These are phyloP conservation scores for Trypanosoma theileri DNA, from an alignment of 208 protist species.

Conservation along the genomic window DNA sequence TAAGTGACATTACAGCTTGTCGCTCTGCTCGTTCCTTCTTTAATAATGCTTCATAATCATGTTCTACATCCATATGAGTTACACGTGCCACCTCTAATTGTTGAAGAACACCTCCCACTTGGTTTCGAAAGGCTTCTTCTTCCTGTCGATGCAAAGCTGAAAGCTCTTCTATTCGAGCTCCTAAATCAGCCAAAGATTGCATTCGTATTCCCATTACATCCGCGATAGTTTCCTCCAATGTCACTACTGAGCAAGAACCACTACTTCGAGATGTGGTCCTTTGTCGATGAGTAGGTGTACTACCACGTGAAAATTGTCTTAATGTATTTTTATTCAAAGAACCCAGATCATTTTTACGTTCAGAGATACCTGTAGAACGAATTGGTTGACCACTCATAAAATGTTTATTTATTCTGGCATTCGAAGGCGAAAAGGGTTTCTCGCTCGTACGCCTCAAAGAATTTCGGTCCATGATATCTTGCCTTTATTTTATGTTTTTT, in stretches of 20 bases:
- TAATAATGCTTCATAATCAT: conserved; percentile 24
- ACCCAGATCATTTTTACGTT: conserved; percentile 9
- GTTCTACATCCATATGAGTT: conserved; percentile 19
- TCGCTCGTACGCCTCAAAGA: neutral
- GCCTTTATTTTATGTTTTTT: neutral
- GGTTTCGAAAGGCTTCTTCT: conserved; percentile 26
- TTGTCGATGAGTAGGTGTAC: neutral
- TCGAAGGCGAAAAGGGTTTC: neutral
- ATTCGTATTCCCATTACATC: conserved; percentile 30
- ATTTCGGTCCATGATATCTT: conserved; percentile 1
- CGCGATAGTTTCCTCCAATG: conserved; percentile 27
- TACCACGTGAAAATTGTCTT: neutral
- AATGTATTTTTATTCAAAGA: conserved; percentile 3
- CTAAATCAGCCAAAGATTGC: conserved; percentile 25
- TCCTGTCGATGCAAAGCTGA: conserved; percentile 28
- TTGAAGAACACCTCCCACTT: conserved; percentile 26
- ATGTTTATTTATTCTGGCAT: neutral
- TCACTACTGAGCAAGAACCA: conserved; percentile 24
- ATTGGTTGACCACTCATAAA: neutral
- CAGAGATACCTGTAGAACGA: neutral
- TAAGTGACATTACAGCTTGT: conserved; percentile 16
- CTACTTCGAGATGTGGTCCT: conserved; percentile 13
- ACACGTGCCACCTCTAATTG: conserved; percentile 11
- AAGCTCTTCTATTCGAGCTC: conserved; percentile 29
- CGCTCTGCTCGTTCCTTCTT: conserved; percentile 26